phyloP scores from a whole-genome alignment of 2,329 filamentous ascomycete species.

The Nemania sp. region DNA sequence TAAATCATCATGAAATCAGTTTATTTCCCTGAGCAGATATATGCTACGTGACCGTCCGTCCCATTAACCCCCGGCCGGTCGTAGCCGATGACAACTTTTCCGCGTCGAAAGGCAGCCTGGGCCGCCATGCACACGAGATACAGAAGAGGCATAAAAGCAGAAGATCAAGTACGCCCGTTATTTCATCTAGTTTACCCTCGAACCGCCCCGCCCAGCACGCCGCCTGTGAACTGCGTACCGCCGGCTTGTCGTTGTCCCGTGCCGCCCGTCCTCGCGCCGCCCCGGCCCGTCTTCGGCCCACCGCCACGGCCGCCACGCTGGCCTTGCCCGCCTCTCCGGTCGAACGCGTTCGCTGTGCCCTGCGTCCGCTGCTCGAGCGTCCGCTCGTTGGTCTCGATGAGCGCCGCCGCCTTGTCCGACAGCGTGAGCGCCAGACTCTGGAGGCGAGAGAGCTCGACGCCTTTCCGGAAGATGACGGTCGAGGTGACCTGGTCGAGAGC shows the following conservation, averaged over 20 bases:
- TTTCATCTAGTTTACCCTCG: slow-evolving; percentile 56
- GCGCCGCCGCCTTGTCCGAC: slow-evolving; percentile 91
- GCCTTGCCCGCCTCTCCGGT: slow-evolving; percentile 82
- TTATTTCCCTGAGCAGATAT: slow-evolving; percentile 31
- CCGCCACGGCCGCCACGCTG: slow-evolving; percentile 61
- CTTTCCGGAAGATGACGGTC: slow-evolving; percentile 98
- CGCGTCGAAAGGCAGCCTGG: slow-evolving; percentile 31
- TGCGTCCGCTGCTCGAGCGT: slow-evolving; percentile 96
- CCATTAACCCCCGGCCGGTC: slow-evolving; percentile 27
- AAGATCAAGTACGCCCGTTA: slow-evolving; percentile 24
- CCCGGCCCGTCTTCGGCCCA: slow-evolving; percentile 55
- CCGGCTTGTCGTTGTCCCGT: slow-evolving; percentile 68
- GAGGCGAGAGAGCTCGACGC: slow-evolving; percentile 92
- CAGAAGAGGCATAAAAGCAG: slow-evolving; percentile 33
- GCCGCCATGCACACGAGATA: slow-evolving; percentile 36
- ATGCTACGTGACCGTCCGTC: slow-evolving; percentile 28
- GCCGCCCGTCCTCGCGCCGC: slow-evolving; percentile 53
- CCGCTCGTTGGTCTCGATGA: slow-evolving; percentile 97
- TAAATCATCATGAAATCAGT: slow-evolving; percentile 16
- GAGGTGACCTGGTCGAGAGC: slow-evolving; percentile 97
- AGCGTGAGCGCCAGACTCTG: slow-evolving; percentile 94
- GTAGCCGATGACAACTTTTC: slow-evolving; percentile 29
- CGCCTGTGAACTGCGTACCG: slow-evolving; percentile 80
- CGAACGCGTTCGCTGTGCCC: slow-evolving; percentile 92
- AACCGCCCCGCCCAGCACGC: slow-evolving; percentile 72